Base-by-base conservation (phyloP, 2,329 filamentous ascomycete genomes). In the Aphanocladium album region DNA sequence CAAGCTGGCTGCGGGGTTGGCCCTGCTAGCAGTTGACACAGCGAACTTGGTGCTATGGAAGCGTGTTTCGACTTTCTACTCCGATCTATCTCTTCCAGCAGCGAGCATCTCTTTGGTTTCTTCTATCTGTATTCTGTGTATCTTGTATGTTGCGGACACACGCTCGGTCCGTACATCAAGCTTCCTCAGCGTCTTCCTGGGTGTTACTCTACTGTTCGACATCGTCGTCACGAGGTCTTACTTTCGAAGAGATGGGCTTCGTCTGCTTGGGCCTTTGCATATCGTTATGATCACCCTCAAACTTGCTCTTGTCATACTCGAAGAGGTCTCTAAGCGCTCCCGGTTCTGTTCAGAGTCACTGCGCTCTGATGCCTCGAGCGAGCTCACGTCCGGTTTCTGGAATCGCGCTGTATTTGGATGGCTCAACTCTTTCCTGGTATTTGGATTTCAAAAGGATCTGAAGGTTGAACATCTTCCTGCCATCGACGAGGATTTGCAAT, bases 61-160 rank as follows among this genome's bases (percentile, higher is more conserved):
- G 16, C 62, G 60, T 14, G 2, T n/a, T 37, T 35, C 30, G 8
- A 21, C 19, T n/a, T 53, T 53, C 19, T 8, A 27, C 7, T 67
- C 69, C 2, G 61, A 64, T 27, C 65, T 64, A 1, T 71, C 73
- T 2, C 49, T 73, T 1, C 64, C 73, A 0, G 69, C 72, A 16
- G 62, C 70, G 1, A 61, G 61, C 0, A 49, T 76, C 7, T 64
- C 63, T 0, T 54, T 73, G 2, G 27, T 73, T 14, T 69, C 70
- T 25, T 66, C 69, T 0, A 7, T 72, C 11, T 64, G 59, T 5
- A 62, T 75, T 23, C 62, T 60, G 0, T 41, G 66, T 0, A 51
- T 76, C 4, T 74, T 72, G 0, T 76, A 70, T 35, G 11, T 60
- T 0, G 73, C 76, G 59, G 74, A 77, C 50, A 60, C 33, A 14